These are phyloP conservation scores for Coelastrella sp. DNA, from an alignment of 139 green algal species.

Conservation along the genomic window DNA sequence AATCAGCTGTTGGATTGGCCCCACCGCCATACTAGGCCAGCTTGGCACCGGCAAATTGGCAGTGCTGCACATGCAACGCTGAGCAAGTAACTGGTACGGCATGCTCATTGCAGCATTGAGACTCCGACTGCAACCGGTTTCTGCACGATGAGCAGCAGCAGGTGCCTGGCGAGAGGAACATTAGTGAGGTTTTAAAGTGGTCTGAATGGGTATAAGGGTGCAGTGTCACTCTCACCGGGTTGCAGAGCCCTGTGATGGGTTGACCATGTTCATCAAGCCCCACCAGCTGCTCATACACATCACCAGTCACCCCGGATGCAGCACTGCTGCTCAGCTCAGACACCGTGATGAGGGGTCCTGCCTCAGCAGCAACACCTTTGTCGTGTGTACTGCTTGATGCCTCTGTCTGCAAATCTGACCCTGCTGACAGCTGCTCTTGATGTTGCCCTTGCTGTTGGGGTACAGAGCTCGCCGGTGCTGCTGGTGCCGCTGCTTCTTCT, in stretches of 20 bases:
- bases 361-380: background rate
- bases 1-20: no score
- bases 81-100: no score
- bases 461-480: no score
- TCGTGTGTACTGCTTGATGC: no score
- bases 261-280: constrained; percentile 17
- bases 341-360: background rate
- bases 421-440: background rate
- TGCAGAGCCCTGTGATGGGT: background rate
- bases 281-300: constrained; percentile 7
- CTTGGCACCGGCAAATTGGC: no score
- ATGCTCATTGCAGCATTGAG: background rate
- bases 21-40: no score
- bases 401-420: no score
- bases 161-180: background rate
- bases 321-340: background rate
- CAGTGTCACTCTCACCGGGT: background rate
- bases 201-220: no score
- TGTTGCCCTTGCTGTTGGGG: background rate
- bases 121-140: background rate
- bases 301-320: background rate
- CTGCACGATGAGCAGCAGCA: background rate
- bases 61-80: no score
- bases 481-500: no score
- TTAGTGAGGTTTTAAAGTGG: no score